These are phyloP conservation scores for Clausena lansium DNA, from an alignment of 345 rosid genomes.

Conservation along the genomic window DNA sequence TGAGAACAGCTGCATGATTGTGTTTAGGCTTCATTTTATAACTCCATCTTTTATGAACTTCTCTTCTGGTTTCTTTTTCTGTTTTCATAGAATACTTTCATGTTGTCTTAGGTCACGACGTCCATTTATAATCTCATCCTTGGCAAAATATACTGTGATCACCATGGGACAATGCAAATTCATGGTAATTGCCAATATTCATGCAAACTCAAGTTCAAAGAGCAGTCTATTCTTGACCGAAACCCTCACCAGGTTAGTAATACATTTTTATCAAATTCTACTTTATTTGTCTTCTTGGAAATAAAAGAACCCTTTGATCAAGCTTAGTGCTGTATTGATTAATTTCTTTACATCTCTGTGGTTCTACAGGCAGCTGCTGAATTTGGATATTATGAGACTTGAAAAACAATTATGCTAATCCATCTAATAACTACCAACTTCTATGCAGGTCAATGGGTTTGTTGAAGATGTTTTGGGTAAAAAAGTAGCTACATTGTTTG, in stretches of 20 bases:
- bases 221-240: conserved; percentile 87
- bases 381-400: conserved; percentile 2
- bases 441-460: conserved; percentile 73
- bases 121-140: conserved; percentile 86
- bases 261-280: background rate
- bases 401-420: background rate
- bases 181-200: conserved; percentile 73
- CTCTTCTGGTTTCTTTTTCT: conserved; percentile 19
- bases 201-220: conserved; percentile 92
- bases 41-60: conserved; percentile 6
- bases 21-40: conserved; percentile 6
- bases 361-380: background rate
- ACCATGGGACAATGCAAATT: conserved; percentile 91
- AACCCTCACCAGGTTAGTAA: conserved; percentile 82
- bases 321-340: background rate
- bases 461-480: conserved; percentile 69
- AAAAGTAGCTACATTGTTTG: conserved; percentile 74
- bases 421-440: conserved; percentile 1
- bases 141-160: conserved; percentile 88
- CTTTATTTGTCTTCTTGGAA: background rate
- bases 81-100: conserved; percentile 13
- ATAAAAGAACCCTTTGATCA: background rate
- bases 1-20: conserved; percentile 14
- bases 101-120: conserved; percentile 72
- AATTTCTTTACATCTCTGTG: background rate